These are phyloP conservation scores for Boletellus sp. DNA, from an alignment of 768 basidiomycete genomes.

Conservation along the genomic window DNA sequence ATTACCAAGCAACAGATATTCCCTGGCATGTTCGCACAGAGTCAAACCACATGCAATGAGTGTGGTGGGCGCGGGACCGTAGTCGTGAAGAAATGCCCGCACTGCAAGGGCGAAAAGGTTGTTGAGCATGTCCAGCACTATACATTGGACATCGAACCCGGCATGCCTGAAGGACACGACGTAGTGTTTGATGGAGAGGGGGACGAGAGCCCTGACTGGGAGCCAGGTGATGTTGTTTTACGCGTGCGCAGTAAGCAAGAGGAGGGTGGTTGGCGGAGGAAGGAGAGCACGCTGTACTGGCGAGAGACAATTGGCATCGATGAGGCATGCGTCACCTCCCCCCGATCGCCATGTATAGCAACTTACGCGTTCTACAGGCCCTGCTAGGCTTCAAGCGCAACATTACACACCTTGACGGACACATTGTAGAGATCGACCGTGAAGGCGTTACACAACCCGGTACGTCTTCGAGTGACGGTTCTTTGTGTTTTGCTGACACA, in stretches of 20 bases:
- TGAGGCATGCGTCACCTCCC: conserved; percentile 47
- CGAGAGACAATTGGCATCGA: conserved; percentile 86
- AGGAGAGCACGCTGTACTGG: conserved; percentile 90
- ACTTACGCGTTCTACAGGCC: conserved; percentile 51
- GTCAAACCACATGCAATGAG: conserved; percentile 76
- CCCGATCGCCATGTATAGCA: neutral
- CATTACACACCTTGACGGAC: conserved; percentile 89
- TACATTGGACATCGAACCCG: conserved; percentile 80
- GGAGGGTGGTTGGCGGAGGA: conserved; percentile 80
- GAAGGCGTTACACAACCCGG: conserved; percentile 90
- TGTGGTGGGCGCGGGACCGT: conserved; percentile 82
- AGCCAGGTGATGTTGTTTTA: conserved; percentile 89
- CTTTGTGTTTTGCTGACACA: neutral
- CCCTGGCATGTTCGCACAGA: conserved; percentile 94
- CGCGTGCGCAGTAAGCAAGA: conserved; percentile 75
- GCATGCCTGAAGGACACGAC: conserved; percentile 92
- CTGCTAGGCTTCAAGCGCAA: conserved; percentile 95
- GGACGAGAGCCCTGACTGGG: conserved; percentile 95
- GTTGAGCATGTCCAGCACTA: conserved; percentile 77
- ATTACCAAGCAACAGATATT: conserved; percentile 88
- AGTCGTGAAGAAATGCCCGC: conserved; percentile 74
- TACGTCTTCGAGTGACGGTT: conserved; percentile 23
- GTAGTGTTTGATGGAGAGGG: conserved; percentile 94
- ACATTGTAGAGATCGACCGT: conserved; percentile 64
- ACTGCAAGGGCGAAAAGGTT: conserved; percentile 80